Conservation (phyloP, 129 eudicot species). For the Lactuca sativa region DNA sequence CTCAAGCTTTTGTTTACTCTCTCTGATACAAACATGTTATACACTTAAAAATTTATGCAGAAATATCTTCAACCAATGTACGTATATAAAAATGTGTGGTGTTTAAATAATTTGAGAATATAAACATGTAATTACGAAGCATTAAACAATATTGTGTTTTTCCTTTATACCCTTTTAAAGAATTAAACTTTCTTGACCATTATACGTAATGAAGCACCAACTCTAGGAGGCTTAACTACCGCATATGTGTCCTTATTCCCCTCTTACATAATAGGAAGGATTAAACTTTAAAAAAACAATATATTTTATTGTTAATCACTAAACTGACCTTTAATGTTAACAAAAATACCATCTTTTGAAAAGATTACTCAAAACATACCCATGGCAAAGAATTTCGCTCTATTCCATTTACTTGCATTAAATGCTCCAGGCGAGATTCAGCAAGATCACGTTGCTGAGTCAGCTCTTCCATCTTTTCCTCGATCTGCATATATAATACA, state of each 20-base stretch:
- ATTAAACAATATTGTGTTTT: no score
- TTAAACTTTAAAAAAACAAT: not conserved
- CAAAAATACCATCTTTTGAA: no score
- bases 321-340: no score
- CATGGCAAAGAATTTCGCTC: slow-evolving; percentile 38
- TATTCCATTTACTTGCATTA: slow-evolving; percentile 43
- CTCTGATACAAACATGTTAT: no score
- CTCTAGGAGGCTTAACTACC: slow-evolving; percentile 43
- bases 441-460: slow-evolving; percentile 76
- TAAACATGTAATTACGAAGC: no score
- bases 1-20: no score
- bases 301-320: no score
- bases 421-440: slow-evolving; percentile 56
- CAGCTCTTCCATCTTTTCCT: slow-evolving; percentile 59
- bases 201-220: slow-evolving; percentile 33
- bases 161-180: no score
- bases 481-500: slow-evolving; percentile 51
- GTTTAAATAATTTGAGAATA: no score
- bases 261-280: slow-evolving; percentile 31
- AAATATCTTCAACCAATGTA: no score
- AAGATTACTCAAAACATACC: slow-evolving; percentile 24
- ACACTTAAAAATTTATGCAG: no score
- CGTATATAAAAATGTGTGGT: no score
- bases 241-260: slow-evolving; percentile 26
- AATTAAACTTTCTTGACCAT: slow-evolving; percentile 27